Evolutionary conservation across 306 rosid species (phyloP), one percentile per base, ranked within the genome.

Genomic region (Medicago ruthenica): DNA sequence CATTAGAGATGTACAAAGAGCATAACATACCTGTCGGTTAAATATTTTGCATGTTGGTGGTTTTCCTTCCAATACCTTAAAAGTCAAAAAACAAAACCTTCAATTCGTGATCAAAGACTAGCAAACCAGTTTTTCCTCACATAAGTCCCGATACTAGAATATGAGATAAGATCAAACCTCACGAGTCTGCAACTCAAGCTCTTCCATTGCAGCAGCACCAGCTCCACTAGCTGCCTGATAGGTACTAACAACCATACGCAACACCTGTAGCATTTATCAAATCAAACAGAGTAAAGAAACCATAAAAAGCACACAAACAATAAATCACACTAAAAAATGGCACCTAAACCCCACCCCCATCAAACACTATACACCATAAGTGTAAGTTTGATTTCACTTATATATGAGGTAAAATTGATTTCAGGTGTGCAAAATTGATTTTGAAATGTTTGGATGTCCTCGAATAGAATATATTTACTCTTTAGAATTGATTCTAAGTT

Each of bases 221-320:
- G 98, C 98, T 73, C 98, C 98, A 82, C 98, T 94, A 16, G 98
- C 98, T 67, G 98, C 98, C 77, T 94, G 98, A 86, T 94, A 94
- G 0, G 98, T 94, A 71, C 97, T 94, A 62, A 94, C 98, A 79
- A 92, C 97, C 99, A 96, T 96, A 5, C 99, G 92, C 60, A 81
- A 39, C 24, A 96, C 98, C 99, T 95, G 76, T 24, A 86, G 80
- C n/a, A 82, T 76, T 54, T 63, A 80, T 34, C 66, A 76, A 42
- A 64, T 39, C 68, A 77, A 71, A 58, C 39, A 39, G 67, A 76
- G 58, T 69, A 70, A 40, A 64, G 4, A 65, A 65, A 40, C 51
- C 22, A 13, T 47, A n/a, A 31, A 22, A 69, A 60, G 14, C 34
- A 69, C 41, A 62, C 18, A 65, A 47, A 17, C 8, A 21, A 53